Evolutionary conservation across 768 basidiomycete genomes (phyloP).

Genomic region (Boletus pseudopeckii): DNA sequence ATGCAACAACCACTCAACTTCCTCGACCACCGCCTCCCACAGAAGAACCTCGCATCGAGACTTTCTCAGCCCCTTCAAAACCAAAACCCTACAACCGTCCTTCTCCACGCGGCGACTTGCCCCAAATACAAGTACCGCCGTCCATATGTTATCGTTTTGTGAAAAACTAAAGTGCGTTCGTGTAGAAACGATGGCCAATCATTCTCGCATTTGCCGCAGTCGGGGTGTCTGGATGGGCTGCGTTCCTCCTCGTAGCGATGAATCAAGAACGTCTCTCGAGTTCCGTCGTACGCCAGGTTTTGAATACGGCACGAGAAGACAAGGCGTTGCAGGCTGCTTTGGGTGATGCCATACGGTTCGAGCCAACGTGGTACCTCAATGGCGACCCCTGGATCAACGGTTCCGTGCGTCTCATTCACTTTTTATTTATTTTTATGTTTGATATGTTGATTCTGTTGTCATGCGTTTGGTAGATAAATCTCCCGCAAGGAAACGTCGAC

Average conservation of each 20-base stretch:
- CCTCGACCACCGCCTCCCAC: slow-evolving; percentile 28
- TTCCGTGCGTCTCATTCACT: slow-evolving; percentile 44
- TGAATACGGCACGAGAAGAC: slow-evolving; percentile 56
- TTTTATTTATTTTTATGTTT: neutral
- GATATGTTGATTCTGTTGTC: neutral
- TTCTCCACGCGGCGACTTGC: slow-evolving; percentile 36
- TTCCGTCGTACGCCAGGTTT: slow-evolving; percentile 66
- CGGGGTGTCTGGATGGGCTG: slow-evolving; percentile 62
- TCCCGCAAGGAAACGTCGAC: slow-evolving; percentile 74
- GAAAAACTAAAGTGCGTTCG: neutral
- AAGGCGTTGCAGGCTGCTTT: slow-evolving; percentile 48
- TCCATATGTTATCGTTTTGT: neutral
- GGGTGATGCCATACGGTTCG: slow-evolving; percentile 51
- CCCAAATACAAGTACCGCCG: slow-evolving; percentile 38
- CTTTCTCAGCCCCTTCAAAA: slow-evolving; percentile 43
- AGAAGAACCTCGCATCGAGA: slow-evolving; percentile 33
- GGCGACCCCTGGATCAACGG: slow-evolving; percentile 72
- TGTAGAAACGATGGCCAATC: slow-evolving; percentile 53
- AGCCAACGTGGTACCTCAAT: slow-evolving; percentile 54
- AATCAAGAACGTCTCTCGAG: slow-evolving; percentile 78
- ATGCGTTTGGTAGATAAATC: slow-evolving; percentile 51
- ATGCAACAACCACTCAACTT: slow-evolving; percentile 22
- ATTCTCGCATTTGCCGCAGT: slow-evolving; percentile 45
- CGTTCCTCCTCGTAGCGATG: slow-evolving; percentile 64
- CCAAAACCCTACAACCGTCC: slow-evolving; percentile 44